Evolutionary conservation across 164 flowering plant genomes (phyloP), one percentile per base, ranked within the genome.

Genomic region (Nymphaea thermarum): DNA sequence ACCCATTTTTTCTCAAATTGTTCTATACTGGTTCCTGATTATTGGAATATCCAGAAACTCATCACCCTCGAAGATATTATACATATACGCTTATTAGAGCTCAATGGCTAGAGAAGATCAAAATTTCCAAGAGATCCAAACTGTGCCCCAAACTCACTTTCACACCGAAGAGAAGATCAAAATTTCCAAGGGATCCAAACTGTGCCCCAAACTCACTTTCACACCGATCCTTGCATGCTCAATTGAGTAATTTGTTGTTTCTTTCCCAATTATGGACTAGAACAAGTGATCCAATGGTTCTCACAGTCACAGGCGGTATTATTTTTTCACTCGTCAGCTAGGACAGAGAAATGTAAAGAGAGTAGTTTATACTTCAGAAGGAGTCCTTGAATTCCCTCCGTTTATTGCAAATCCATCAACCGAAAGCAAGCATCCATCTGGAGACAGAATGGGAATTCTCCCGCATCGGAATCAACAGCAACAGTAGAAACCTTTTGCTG

Each of bases 1-100:
- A 61, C 97, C 97, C 97, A 91, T 91, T 55, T 61, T 69, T 17
- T 41, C 16, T 51, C 72, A 18, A 18, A 68, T 62, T 10, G 14
- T 47, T 68, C 12, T 14, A n/a, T 16, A 41, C 4, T 42, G 63
- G 5, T 60, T 25, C 10, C 41, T 41, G 17, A 57, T 61, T 36
- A 42, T 41, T 8, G 44, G 41, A 44, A 10, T 41, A 43, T n/a
- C 44, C 41, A 8, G 16, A 2, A 44, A 66, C 15, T 14, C n/a
- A 42, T 10, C 11, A 7, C 18, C 44, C 15, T 55, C 53, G 16
- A 10, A 14, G 16, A 11, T 65, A 25, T 25, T 25, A 25, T 25
- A 25, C 36, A 25, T 25, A 25, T 25, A 25, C 36, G 36, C 36
- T 25, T 25, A 25, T 25, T 25, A 25, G 36, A 25, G 36, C 36